Evolutionary conservation across 208 protist genomes (phyloP), one percentile per base, ranked within the genome.

Genomic region (Trichomonas gallinae): DNA sequence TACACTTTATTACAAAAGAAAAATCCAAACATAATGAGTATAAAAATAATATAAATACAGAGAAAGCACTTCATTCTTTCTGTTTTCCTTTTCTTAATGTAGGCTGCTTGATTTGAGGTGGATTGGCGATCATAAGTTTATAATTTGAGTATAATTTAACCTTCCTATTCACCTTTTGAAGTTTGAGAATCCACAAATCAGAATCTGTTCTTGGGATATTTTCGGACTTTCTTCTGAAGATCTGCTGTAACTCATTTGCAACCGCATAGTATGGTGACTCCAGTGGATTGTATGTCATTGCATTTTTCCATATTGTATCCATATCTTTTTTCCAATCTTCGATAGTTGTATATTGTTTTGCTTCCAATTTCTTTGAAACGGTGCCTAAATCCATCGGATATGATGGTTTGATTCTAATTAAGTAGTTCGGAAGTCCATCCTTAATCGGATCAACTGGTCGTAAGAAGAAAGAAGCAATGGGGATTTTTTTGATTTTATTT

Each of bases 251-350:
- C 44, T 93, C 87, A 31, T 0, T 23, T 31, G 87, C 87, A 15
- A 93, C 26, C 17, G 26, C 15, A 93, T 93, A 93, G 13, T 42
- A 48, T 38, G 45, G 40, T 2, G 1, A 13, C 9, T n/a, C 21
- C 44, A 26, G 26, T 38, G 11, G 15, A 36, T 93, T 93, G 36
- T 58, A 93, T 38, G 40, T 51, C 31, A 51, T 34, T 51, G 87
- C 87, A 58, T 93, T 93, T 93, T 93, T 93, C 87, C 87, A 93
- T 36, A 93, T 93, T 38, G 26, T 23, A 38, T 93, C 44, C 44
- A 93, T 51, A 51, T 93, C 87, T 23, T 51, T 93, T 40, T 93
- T 93, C 87, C 87, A 93, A 48, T 93, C 87, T 17, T 48, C 21
- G 1, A 93, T 13, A 38, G 26, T 93, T 51, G 87, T 38, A 51